A percentile compares a stretch with the other conserved stretches of the same genome.
Conservation (phyloP, 306 rosid genomes). For the Cucumis melo region DNA sequence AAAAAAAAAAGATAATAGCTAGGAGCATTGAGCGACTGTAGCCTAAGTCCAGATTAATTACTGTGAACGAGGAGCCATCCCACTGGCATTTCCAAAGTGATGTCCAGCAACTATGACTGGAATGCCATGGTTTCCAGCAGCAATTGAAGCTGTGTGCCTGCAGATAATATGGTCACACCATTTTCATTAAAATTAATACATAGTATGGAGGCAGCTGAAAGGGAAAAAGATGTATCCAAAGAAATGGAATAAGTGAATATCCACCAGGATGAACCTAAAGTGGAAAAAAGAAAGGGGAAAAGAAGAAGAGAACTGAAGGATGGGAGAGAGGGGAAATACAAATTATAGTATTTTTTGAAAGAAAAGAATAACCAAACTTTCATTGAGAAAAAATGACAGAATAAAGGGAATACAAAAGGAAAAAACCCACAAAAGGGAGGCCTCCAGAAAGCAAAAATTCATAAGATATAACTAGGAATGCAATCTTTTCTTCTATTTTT, state of each 20-base stretch:
- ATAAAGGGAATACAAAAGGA: no score
- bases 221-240: not conserved
- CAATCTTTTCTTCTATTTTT: no score
- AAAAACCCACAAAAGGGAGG: no score
- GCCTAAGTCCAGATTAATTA: constrained; percentile 30
- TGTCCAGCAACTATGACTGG: constrained; percentile 93
- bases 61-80: constrained; percentile 99
- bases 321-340: not conserved
- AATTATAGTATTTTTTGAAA: not conserved
- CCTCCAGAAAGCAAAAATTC: no score
- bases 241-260: not conserved
- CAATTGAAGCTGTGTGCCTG: constrained; percentile 95
- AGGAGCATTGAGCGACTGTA: not conserved
- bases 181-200: not conserved
- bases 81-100: constrained; percentile 92
- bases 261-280: not conserved
- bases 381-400: no score
- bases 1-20: not conserved
- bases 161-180: not conserved
- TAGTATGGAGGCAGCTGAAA: not conserved
- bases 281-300: not conserved
- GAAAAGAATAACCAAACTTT: no score
- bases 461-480: not conserved
- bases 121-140: constrained; percentile 98
- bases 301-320: not conserved